These are phyloP conservation scores for Lolium perenne DNA, from an alignment of 176 grass and related monocot genomes.

Conservation along the genomic window DNA sequence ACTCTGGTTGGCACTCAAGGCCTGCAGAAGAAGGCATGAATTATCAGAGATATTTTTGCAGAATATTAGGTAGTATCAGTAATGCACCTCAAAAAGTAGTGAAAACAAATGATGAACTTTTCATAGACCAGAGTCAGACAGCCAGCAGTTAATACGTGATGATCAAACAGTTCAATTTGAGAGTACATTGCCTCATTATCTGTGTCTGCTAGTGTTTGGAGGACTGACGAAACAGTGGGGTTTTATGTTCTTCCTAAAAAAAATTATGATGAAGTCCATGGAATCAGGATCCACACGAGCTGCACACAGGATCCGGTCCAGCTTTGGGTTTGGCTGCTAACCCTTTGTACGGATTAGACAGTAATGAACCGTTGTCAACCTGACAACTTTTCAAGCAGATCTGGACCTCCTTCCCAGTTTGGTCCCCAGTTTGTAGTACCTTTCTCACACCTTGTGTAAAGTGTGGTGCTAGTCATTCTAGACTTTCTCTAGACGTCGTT, in stretches of 20 bases:
- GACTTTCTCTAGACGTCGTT: constrained; percentile 47
- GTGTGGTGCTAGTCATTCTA: constrained; percentile 39
- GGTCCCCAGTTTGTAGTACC: constrained; percentile 50
- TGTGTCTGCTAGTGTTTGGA: constrained; percentile 7
- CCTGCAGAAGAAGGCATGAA: constrained; percentile 49
- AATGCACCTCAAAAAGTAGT: background rate
- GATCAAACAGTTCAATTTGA: constrained; percentile 30
- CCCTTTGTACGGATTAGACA: constrained; percentile 25
- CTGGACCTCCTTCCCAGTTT: constrained; percentile 30
- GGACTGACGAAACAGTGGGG: background rate
- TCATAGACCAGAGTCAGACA: background rate
- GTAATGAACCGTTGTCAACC: constrained; percentile 47
- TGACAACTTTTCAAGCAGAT: constrained; percentile 57
- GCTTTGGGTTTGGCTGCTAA: constrained; percentile 27
- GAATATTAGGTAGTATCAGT: background rate
- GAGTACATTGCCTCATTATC: background rate
- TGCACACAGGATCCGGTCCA: constrained; percentile 19
- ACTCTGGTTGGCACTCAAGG: constrained; percentile 81
- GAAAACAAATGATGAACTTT: background rate
- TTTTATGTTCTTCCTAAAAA: background rate
- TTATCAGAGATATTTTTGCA: background rate
- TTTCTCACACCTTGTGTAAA: constrained; percentile 54
- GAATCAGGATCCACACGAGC: background rate
- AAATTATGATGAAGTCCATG: background rate
- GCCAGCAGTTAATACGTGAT: constrained; percentile 16